These are phyloP conservation scores for Hyaloscypha bicolor DNA, from an alignment of 495 filamentous ascomycete genomes.

Conservation along the genomic window DNA sequence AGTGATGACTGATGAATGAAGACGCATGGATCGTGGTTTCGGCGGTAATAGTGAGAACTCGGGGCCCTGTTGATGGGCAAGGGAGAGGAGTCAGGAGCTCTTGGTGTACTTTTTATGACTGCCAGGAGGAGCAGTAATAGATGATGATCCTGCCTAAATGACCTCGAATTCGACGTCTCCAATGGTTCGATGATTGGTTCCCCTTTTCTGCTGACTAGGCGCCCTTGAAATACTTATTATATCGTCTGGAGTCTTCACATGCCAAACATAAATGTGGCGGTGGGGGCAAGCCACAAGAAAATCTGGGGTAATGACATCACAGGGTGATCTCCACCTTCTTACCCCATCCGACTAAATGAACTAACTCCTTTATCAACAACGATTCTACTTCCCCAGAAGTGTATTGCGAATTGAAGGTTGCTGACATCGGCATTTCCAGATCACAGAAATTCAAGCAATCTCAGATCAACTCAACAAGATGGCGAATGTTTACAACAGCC, in stretches of 20 bases:
- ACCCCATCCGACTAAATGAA: background rate
- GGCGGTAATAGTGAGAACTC: slow-evolving; percentile 16
- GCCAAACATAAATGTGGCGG: background rate
- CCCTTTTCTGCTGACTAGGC: background rate
- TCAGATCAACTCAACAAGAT: slow-evolving; percentile 13
- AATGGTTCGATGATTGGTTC: background rate
- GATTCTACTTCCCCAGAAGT: too few species aligned
- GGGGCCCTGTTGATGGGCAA: background rate
- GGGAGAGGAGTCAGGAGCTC: slow-evolving; percentile 10
- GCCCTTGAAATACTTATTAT: background rate
- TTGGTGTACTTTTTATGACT: slow-evolving; percentile 17
- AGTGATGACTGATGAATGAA: slow-evolving; percentile 11
- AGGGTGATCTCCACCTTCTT: background rate
- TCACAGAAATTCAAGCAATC: background rate
- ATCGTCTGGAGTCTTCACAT: background rate
- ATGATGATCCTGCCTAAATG: background rate
- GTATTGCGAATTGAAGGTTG: too few species aligned
- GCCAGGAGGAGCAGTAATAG: slow-evolving; percentile 13
- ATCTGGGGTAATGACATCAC: slow-evolving; percentile 27
- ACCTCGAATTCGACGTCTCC: background rate
- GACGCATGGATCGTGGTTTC: slow-evolving; percentile 2
- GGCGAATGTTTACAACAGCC: slow-evolving; percentile 31
- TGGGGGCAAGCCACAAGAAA: background rate
- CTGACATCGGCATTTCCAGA: background rate
- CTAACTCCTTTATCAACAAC: too few species aligned